A percentile compares a stretch with the other conserved stretches of the same genome.
Evolutionary conservation across 169 alveolate species (phyloP).

Genomic region (Cryptosporidium ryanae): DNA sequence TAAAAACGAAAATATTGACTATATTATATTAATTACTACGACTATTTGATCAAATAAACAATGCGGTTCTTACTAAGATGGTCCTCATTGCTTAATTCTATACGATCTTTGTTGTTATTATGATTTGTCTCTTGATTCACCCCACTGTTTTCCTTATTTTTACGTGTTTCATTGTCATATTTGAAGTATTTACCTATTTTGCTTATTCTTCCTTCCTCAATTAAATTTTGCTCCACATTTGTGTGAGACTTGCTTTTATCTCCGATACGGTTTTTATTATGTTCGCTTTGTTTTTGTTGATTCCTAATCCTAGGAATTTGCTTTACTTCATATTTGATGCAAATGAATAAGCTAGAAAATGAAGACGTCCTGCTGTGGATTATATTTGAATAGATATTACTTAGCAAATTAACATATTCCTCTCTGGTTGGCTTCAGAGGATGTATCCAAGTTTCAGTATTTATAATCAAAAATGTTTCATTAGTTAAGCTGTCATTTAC

Average conservation of each 20-base stretch:
- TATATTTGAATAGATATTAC: conserved; percentile 40
- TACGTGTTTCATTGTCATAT: not conserved
- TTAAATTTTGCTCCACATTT: not conserved
- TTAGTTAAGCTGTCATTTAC: conserved; percentile 26
- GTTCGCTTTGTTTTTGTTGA: not conserved
- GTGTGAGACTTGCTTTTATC: not conserved
- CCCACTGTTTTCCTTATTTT: not conserved
- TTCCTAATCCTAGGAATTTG: conserved; percentile 29
- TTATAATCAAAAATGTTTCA: conserved; percentile 8
- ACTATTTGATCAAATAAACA: too few relatives aligned
- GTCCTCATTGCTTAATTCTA: too few relatives aligned
- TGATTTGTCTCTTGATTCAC: too few relatives aligned
- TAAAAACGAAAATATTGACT: too few relatives aligned
- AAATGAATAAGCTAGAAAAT: conserved; percentile 44
- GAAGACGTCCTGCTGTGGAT: conserved; percentile 40
- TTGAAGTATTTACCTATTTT: conserved; percentile 34
- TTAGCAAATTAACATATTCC: conserved; percentile 29
- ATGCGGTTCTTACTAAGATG: too few relatives aligned
- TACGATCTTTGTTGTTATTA: too few relatives aligned
- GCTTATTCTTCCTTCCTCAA: conserved; percentile 56
- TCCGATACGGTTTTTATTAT: not conserved
- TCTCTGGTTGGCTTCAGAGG: conserved; percentile 33
- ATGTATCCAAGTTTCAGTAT: conserved; percentile 64
- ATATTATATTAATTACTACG: too few relatives aligned
- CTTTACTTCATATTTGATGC: conserved; percentile 39